Conservation (phyloP, 2,329 filamentous ascomycete genomes). For the Fusarium sp. region DNA sequence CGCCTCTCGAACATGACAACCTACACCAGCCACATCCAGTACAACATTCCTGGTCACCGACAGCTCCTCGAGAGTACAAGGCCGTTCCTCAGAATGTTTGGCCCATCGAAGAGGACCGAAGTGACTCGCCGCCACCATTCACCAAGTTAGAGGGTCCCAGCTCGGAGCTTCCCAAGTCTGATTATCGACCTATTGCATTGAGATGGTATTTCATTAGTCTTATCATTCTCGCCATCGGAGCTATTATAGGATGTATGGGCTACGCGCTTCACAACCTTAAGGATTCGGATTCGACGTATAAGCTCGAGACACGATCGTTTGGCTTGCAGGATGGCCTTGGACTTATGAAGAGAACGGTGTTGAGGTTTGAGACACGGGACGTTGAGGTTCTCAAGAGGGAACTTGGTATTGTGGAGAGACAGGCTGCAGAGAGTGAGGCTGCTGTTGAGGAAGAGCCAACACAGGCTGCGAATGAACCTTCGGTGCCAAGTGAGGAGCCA, state of each 20-base stretch:
- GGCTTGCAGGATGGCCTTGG: not conserved
- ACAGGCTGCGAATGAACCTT: not conserved
- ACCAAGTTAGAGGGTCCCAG: not conserved
- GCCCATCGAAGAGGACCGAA: slow-evolving; percentile 2
- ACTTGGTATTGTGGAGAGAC: not conserved
- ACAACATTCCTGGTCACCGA: not conserved
- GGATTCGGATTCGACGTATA: slow-evolving; percentile 21
- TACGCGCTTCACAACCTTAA: slow-evolving; percentile 10
- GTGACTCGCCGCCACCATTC: not conserved
- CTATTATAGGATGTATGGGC: slow-evolving; percentile 14
- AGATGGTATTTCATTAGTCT: slow-evolving; percentile 33
- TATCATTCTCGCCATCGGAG: slow-evolving; percentile 9
- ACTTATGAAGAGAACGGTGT: slow-evolving; percentile 14
- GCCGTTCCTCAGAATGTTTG: slow-evolving; percentile 18
- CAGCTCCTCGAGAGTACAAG: slow-evolving; percentile 20
- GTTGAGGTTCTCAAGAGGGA: not conserved
- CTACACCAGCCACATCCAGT: slow-evolving; percentile 2
- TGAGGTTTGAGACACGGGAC: not conserved
- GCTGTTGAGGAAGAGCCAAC: not conserved
- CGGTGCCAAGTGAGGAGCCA: not conserved
- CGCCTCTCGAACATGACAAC: not conserved
- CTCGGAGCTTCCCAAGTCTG: slow-evolving; percentile 15
- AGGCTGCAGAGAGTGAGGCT: not conserved
- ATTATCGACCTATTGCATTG: slow-evolving; percentile 33
- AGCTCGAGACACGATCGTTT: slow-evolving; percentile 14